phyloP scores from a whole-genome alignment of 768 basidiomycete species.

The Podaxis sp. region DNA sequence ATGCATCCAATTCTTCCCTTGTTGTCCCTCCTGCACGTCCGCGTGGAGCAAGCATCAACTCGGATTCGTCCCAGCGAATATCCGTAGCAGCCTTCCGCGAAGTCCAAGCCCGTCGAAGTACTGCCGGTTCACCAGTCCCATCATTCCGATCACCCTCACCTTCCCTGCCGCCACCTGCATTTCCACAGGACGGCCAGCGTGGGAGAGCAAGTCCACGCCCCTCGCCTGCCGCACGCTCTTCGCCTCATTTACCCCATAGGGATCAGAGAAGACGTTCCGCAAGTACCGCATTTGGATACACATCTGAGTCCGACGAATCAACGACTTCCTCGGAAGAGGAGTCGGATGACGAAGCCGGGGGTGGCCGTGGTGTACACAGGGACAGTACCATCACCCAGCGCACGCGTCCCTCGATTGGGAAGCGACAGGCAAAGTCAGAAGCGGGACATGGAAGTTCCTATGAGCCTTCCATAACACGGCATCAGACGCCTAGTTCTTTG shows the following conservation, averaged over 20 bases:
- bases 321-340: conserved; percentile 20
- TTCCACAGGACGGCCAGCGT: conserved; percentile 23
- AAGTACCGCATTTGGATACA: conserved; percentile 24
- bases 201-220: conserved; percentile 25
- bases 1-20: conserved; percentile 29
- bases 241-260: background rate
- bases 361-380: conserved; percentile 21
- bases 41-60: conserved; percentile 56
- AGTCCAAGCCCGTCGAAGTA: conserved; percentile 66
- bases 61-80: conserved; percentile 71
- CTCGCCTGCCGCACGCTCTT: conserved; percentile 20
- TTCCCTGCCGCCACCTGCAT: conserved; percentile 19
- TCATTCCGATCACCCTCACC: conserved; percentile 44
- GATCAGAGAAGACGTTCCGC: conserved; percentile 21
- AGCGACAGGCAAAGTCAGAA: conserved; percentile 38
- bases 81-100: conserved; percentile 82
- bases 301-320: conserved; percentile 31
- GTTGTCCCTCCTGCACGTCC: conserved; percentile 49
- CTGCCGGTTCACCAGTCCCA: conserved; percentile 59
- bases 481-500: conserved; percentile 16
- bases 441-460: conserved; percentile 35
- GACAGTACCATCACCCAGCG: conserved; percentile 17
- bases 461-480: conserved; percentile 19
- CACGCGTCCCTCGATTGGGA: conserved; percentile 19
- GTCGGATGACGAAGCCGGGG: conserved; percentile 23